Percentiles rank a stretch among this genome's conserved stretches.
These are phyloP conservation scores for Sambucus nigra DNA, from an alignment of 129 eudicot genomes.

Conservation along the genomic window DNA sequence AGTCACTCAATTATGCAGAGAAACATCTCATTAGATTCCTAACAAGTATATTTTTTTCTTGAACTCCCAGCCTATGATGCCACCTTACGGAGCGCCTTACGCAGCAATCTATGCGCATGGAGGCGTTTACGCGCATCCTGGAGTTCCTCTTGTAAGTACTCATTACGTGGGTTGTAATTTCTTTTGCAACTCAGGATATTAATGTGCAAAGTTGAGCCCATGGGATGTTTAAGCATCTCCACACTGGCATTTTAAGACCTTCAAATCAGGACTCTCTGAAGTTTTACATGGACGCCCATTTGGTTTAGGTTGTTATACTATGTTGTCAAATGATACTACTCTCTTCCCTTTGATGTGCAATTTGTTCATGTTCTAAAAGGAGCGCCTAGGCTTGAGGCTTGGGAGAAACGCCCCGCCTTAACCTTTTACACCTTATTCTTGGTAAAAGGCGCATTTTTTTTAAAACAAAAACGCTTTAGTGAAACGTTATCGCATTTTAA, in stretches of 20 bases:
- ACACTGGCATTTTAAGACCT: neutral
- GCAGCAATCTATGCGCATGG: slow-evolving; percentile 91
- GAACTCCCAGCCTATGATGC: slow-evolving; percentile 64
- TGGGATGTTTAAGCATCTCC: neutral
- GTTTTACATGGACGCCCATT: too few species aligned
- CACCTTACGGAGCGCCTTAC: slow-evolving; percentile 75
- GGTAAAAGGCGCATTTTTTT: too few species aligned
- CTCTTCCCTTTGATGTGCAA: too few species aligned
- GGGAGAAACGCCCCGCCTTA: too few species aligned
- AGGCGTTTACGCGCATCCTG: slow-evolving; percentile 91
- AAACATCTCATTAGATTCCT: neutral
- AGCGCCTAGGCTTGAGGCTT: too few species aligned
- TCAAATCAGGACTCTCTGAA: too few species aligned
- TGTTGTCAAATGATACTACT: too few species aligned
- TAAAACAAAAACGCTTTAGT: too few species aligned
- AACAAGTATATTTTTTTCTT: neutral
- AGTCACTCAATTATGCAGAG: neutral
- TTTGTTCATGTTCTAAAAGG: too few species aligned
- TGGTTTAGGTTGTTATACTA: too few species aligned
- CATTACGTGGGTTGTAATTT: neutral
- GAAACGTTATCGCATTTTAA: too few species aligned
- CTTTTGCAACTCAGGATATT: neutral
- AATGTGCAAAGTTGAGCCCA: neutral
- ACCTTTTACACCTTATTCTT: too few species aligned
- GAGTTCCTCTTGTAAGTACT: slow-evolving; percentile 72